Percentiles rank a stretch among this genome's conserved stretches.
Conservation (phyloP, 352 stramenopile genomes). For the Pythium graminicola region DNA sequence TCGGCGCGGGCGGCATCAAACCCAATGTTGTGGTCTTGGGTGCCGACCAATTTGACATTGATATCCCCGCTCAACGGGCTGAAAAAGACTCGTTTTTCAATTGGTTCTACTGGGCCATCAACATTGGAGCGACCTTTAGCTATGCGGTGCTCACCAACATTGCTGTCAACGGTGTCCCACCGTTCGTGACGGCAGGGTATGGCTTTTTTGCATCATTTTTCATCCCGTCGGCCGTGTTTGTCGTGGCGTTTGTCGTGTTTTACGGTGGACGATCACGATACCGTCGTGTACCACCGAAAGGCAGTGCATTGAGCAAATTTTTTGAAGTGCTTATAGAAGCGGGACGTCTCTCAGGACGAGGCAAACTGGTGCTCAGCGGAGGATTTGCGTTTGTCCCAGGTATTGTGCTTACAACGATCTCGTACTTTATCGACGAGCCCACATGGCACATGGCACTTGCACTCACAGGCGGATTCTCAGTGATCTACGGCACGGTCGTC, state of each 20-base stretch:
- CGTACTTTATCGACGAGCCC: slow-evolving; percentile 73
- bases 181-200: slow-evolving; percentile 71
- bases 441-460: slow-evolving; percentile 55
- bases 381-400: slow-evolving; percentile 63
- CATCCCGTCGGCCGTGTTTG: slow-evolving; percentile 77
- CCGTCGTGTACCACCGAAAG: slow-evolving; percentile 65
- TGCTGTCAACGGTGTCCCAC: slow-evolving; percentile 83
- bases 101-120: slow-evolving; percentile 93
- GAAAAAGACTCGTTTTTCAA: slow-evolving; percentile 91
- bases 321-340: slow-evolving; percentile 67
- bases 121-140: slow-evolving; percentile 88
- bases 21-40: slow-evolving; percentile 56
- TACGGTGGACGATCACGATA: slow-evolving; percentile 59
- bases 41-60: slow-evolving; percentile 77
- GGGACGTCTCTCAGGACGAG: slow-evolving; percentile 39
- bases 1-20: slow-evolving; percentile 48
- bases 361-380: slow-evolving; percentile 72
- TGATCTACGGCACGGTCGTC: slow-evolving; percentile 69
- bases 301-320: slow-evolving; percentile 68
- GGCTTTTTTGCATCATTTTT: slow-evolving; percentile 89
- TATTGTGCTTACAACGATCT: slow-evolving; percentile 74
- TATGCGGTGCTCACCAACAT: slow-evolving; percentile 89
- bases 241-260: slow-evolving; percentile 73
- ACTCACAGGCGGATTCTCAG: slow-evolving; percentile 38
- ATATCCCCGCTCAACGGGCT: slow-evolving; percentile 49